phyloP scores from a whole-genome alignment of 768 basidiomycete species.

The Krasilnikovozyma curviuscula region DNA sequence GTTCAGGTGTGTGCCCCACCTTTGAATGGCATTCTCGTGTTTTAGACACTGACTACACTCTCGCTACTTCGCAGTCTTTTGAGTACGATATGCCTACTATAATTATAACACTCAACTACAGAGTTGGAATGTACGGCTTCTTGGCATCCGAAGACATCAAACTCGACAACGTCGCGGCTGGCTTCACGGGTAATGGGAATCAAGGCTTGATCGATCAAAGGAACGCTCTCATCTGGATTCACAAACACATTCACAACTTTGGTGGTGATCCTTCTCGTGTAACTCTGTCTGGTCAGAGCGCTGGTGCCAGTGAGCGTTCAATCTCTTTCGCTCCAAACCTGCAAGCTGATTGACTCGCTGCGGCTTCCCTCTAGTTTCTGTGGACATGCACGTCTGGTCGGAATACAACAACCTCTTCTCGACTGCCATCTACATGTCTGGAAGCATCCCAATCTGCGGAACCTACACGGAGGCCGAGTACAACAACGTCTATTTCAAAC shows the following conservation, averaged over 20 bases:
- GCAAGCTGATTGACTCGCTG: too few species aligned
- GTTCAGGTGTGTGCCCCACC: not conserved
- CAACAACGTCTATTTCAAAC: too few species aligned
- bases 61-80: conserved; percentile 1
- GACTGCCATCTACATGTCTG: not conserved
- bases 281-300: not conserved
- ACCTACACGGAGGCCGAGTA: conserved; percentile 10
- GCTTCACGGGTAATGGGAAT: conserved; percentile 9
- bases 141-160: conserved; percentile 7
- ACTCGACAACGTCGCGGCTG: conserved; percentile 5
- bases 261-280: conserved; percentile 1
- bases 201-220: conserved; percentile 3
- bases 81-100: conserved; percentile 10
- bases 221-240: conserved; percentile 1
- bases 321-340: too few species aligned
- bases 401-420: not conserved
- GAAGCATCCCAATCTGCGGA: conserved; percentile 12
- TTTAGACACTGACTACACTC: too few species aligned
- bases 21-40: too few species aligned
- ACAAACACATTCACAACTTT: conserved; percentile 2
- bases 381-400: conserved; percentile 1
- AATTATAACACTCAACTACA: conserved; percentile 11
- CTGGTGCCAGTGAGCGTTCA: too few species aligned
- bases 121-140: conserved; percentile 1
- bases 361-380: too few species aligned